Conservation (phyloP, 345 rosid species). For the Eucalyptus pauciflora region DNA sequence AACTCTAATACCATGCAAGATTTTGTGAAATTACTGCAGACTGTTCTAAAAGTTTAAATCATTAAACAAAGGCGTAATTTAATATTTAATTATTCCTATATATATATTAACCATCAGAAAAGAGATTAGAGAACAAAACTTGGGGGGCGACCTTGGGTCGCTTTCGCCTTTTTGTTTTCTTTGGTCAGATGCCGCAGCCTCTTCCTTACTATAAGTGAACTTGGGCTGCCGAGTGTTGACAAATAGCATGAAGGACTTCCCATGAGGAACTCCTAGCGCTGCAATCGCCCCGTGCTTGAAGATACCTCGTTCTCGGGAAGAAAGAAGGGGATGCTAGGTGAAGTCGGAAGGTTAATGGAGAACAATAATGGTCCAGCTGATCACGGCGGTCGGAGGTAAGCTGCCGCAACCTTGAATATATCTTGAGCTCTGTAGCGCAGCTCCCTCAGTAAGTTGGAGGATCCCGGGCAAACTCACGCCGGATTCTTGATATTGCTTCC, state of each 20-base stretch:
- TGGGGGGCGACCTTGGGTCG: background rate
- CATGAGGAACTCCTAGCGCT: background rate
- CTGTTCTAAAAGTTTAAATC: rapidly evolving
- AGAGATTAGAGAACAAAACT: background rate
- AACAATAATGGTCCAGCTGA: background rate
- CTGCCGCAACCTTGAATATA: background rate
- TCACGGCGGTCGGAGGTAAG: background rate
- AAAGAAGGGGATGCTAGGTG: background rate
- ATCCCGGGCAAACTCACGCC: background rate
- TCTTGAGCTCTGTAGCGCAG: background rate
- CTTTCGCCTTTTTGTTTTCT: background rate
- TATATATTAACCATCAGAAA: background rate
- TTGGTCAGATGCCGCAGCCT: background rate
- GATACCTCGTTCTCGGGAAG: background rate
- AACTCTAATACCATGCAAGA: rapidly evolving
- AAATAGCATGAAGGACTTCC: background rate
- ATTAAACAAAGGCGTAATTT: rapidly evolving
- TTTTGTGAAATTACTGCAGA: rapidly evolving
- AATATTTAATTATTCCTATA: no score
- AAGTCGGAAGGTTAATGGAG: background rate
- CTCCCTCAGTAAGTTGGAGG: background rate
- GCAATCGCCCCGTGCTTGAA: background rate
- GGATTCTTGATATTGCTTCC: background rate
- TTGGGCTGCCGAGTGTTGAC: background rate
- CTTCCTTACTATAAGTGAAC: background rate